A percentile compares a stretch with the other conserved stretches of the same genome.
Evolutionary conservation across 2,329 filamentous ascomycete genomes (phyloP).

Genomic region (Lachnellula cervina): DNA sequence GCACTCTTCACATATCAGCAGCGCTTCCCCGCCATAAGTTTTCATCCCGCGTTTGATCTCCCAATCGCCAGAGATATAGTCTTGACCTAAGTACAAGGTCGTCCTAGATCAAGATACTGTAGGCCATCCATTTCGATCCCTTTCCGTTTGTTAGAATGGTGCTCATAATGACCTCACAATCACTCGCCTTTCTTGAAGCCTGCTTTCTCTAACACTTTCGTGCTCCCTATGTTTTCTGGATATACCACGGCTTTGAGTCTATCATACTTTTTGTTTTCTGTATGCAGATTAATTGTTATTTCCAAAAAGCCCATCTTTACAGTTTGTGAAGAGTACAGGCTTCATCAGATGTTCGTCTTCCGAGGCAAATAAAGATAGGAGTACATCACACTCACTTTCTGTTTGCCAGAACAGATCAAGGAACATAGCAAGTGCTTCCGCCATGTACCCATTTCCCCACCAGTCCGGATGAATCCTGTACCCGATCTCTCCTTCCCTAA

Average conservation of each 20-base stretch:
- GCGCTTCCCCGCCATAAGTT: too few species aligned
- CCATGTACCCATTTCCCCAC: constrained; percentile 16
- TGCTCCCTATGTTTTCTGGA: constrained; percentile 7
- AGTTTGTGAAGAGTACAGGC: background rate
- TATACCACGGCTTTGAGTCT: constrained; percentile 5
- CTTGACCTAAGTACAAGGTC: background rate
- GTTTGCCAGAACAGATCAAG: background rate
- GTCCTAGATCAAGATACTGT: background rate
- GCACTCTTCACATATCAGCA: too few species aligned
- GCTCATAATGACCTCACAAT: constrained; percentile 3
- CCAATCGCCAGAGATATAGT: too few species aligned
- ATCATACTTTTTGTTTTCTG: constrained; percentile 8
- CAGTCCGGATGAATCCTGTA: constrained; percentile 13
- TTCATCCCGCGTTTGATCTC: too few species aligned
- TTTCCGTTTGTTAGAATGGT: background rate
- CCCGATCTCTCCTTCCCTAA: constrained; percentile 7
- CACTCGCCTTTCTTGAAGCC: constrained; percentile 6
- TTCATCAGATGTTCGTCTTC: too few species aligned
- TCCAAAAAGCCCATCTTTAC: background rate
- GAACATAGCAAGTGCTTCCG: constrained; percentile 15
- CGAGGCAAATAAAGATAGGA: constrained; percentile 2
- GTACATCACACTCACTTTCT: background rate
- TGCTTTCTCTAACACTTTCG: constrained; percentile 11
- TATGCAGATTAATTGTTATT: background rate
- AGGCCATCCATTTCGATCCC: background rate